Evolutionary conservation across 306 rosid species (phyloP), one percentile per base, ranked within the genome.

Genomic region (Spatholobus suberectus): DNA sequence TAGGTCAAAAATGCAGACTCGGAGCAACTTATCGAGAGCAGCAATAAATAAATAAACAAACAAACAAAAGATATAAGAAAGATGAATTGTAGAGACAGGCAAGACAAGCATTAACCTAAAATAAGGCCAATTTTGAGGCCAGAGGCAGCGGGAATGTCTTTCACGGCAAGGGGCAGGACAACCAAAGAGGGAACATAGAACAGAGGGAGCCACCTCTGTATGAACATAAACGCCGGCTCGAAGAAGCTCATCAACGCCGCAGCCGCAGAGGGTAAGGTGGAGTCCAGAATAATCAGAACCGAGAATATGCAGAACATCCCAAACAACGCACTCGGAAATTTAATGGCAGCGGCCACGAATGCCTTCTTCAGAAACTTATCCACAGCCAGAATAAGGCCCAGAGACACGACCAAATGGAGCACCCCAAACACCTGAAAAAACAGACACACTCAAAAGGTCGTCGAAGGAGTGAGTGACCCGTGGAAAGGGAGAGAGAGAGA

Each of bases 261-360:
- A 1, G 97, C 98, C 14, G 92, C 93, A 37, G 90, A 71, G 0
- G 98, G 96, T 58, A 90, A 83, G 34, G 92, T 91, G 51, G 89
- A 77, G 76, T 96, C 98, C 24, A 96, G 93, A 86, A 83, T 72
- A 18, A 88, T 58, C 26, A 96, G 84, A 85, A 90, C 80, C 4
- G 97, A 89, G 85, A 93, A 96, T 47, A 93, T 96, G 86, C 97
- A 96, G 70, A 96, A 96, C 99, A 96, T 96, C 44, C 99, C 98
- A 52, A 96, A 96, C 84, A 96, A 88, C 0, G 99, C 97, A 74
- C 99, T 93, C 1, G 99, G 97, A 81, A 96, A 96, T 88, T 88
- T 91, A 77, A 96, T 93, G 3, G 93, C 85, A 62, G 97, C 99
- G 20, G 89, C 88, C 43, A 85, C 92, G 54, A 96, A 96, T n/a